Conservation (phyloP, 1,139 yeast genomes). For the Yamadazyma diospyri region DNA sequence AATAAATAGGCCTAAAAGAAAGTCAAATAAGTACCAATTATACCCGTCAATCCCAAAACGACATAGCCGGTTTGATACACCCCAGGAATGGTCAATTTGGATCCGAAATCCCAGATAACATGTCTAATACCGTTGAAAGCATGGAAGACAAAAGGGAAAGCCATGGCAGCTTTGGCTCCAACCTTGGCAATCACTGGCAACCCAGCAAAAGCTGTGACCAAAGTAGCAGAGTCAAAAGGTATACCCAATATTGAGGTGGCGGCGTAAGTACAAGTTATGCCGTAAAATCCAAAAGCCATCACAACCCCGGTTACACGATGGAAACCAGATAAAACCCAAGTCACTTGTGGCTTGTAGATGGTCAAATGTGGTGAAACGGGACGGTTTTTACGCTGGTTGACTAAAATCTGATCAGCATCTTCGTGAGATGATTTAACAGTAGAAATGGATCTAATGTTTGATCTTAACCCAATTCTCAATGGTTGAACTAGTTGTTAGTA, state of each 20-base stretch:
- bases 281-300: conserved; percentile 77
- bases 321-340: conserved; percentile 72
- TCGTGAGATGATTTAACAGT: conserved; percentile 60
- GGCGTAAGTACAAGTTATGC: conserved; percentile 72
- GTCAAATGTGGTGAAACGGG: conserved; percentile 89
- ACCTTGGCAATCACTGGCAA: conserved; percentile 64
- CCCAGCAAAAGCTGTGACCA: conserved; percentile 52
- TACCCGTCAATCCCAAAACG: conserved; percentile 69
- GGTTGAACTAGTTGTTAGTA: conserved; percentile 1
- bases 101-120: conserved; percentile 85
- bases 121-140: conserved; percentile 86
- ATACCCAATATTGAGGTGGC: conserved; percentile 61
- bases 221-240: conserved; percentile 58
- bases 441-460: conserved; percentile 16
- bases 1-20: no score
- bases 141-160: conserved; percentile 88
- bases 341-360: conserved; percentile 87
- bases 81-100: conserved; percentile 74
- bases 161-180: conserved; percentile 63
- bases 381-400: conserved; percentile 81
- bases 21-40: conserved; percentile 58
- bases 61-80: conserved; percentile 90
- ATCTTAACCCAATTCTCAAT: background rate
- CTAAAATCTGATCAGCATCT: conserved; percentile 66
- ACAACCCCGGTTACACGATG: conserved; percentile 90